A percentile compares a stretch with the other conserved stretches of the same genome.
These are phyloP conservation scores for Balakata baccata DNA, from an alignment of 345 rosid species.

Conservation along the genomic window DNA sequence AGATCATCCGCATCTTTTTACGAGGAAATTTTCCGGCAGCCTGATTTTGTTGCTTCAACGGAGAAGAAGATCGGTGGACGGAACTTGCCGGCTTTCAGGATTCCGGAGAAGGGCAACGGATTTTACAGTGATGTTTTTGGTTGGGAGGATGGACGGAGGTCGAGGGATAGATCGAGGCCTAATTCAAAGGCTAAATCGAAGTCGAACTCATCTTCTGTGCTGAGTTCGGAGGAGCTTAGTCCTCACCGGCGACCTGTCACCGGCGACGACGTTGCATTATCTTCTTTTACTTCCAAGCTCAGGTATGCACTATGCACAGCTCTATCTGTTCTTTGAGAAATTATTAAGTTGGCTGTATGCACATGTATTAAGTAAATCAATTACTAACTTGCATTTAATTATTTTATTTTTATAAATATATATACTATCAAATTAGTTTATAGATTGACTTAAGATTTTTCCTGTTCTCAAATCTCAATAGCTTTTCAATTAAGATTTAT, in stretches of 20 bases:
- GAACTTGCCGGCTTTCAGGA: constrained; percentile 61
- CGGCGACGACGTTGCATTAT: constrained; percentile 63
- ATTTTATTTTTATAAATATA: no score
- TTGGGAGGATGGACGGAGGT: constrained; percentile 32
- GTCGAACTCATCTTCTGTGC: constrained; percentile 69
- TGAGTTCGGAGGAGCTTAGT: constrained; percentile 77
- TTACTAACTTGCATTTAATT: no score
- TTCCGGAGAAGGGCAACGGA: constrained; percentile 49
- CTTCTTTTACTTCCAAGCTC: constrained; percentile 79
- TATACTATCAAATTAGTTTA: no score
- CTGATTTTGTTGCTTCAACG: constrained; percentile 22
- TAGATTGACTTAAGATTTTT: no score
- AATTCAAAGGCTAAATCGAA: constrained; percentile 52
- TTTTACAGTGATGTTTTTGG: constrained; percentile 71
- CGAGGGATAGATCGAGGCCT: constrained; percentile 51
- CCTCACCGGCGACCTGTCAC: constrained; percentile 52
- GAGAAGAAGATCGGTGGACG: constrained; percentile 39
- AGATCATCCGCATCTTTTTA: constrained; percentile 49
- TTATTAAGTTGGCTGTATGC: no score
- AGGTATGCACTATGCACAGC: constrained; percentile 37
- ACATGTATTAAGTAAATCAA: no score
- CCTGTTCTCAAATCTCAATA: neutral
- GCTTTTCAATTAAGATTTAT: neutral
- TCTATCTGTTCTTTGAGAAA: no score
- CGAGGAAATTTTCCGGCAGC: constrained; percentile 62